Evolutionary conservation across 2,329 filamentous ascomycete species (phyloP), one percentile per base, ranked within the genome.

Genomic region (Ophiostoma triangulosporum): DNA sequence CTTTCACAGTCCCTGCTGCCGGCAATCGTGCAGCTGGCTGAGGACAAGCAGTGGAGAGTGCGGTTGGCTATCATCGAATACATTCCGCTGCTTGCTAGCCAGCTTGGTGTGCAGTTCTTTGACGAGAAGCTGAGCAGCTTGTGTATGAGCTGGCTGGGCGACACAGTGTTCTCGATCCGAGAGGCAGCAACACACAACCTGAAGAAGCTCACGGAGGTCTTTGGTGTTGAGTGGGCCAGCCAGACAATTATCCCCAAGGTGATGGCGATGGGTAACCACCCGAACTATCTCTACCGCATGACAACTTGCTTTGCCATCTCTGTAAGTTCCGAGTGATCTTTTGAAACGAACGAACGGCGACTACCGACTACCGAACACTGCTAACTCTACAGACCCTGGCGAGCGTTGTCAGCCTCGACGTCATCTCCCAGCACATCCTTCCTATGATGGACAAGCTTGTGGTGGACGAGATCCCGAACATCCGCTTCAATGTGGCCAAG

Each of bases 251-350:
- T 98, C 62, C 93, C 93, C 57, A 97, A 97, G 75, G 93, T 98
- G 60, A 93, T 95, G 78, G 87, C 86, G 35, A 97, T 98, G 93
- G 93, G 93, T 56, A 87, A 88, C 65, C 93, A 98, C 68, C 88
- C 91, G 57, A 98, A 98, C 73, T 98, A 98, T 68, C 84, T 98
- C 52, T 98, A 98, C 78, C 81, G 93, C 67, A 98, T 98, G 93
- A 98, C 93, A 9, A 98, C 93, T n/a, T 97, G 91, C 73, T 98
- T 98, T 68, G 93, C 93, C 58, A 94, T 98, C 61, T 50, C 54
- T 4, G 54, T 56, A 48, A 6, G 38, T 48, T 35, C 11, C 12
- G 5, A 9, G 12, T 48, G 26, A 35, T 15, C n/a, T 15, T 11
- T 36, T 20, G 7, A 40, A 40, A 40, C n/a, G n/a, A n/a, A n/a